Conservation (phyloP, 257 asterid genomes). For the Plantago elongata region DNA sequence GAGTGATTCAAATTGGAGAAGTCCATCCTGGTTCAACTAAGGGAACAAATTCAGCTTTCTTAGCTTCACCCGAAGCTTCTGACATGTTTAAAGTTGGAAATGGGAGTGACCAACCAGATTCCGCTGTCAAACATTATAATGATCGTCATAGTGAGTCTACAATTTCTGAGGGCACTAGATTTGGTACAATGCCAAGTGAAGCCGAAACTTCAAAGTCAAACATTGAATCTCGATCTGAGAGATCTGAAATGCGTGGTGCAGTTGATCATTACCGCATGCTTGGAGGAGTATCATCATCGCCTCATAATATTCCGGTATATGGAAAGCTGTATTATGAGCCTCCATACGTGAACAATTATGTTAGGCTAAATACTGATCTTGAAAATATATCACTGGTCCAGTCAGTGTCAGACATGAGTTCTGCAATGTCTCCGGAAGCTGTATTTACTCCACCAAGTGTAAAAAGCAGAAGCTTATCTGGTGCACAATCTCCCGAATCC, state of each 20-base stretch:
- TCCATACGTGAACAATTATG: conserved; percentile 40
- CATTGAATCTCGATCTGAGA: conserved; percentile 28
- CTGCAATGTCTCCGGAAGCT: conserved; percentile 35
- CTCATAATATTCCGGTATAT: conserved; percentile 34
- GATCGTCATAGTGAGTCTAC: conserved; percentile 33
- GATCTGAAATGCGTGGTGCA: conserved; percentile 20
- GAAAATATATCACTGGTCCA: conserved; percentile 34
- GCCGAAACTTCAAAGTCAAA: conserved; percentile 31
- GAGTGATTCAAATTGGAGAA: conserved; percentile 33
- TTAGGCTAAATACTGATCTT: conserved; percentile 32
- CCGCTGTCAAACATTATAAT: conserved; percentile 19
- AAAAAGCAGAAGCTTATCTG: conserved; percentile 31
- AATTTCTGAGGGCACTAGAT: conserved; percentile 30
- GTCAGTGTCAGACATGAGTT: conserved; percentile 39
- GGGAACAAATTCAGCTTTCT: conserved; percentile 31
- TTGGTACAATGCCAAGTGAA: conserved; percentile 33
- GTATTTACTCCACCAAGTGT: conserved; percentile 66
- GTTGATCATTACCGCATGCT: conserved; percentile 32
- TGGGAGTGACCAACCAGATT: conserved; percentile 37
- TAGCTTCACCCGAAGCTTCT: conserved; percentile 40
- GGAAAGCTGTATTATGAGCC: conserved; percentile 75
- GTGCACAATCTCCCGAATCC: conserved; percentile 70
- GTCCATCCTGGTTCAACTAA: conserved; percentile 29
- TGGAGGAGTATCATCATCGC: conserved; percentile 36
- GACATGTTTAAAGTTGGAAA: conserved; percentile 37